A percentile compares a stretch with the other conserved stretches of the same genome.
Evolutionary conservation across 2,329 filamentous ascomycete species (phyloP).

Genomic region (Zarea fungicola): DNA sequence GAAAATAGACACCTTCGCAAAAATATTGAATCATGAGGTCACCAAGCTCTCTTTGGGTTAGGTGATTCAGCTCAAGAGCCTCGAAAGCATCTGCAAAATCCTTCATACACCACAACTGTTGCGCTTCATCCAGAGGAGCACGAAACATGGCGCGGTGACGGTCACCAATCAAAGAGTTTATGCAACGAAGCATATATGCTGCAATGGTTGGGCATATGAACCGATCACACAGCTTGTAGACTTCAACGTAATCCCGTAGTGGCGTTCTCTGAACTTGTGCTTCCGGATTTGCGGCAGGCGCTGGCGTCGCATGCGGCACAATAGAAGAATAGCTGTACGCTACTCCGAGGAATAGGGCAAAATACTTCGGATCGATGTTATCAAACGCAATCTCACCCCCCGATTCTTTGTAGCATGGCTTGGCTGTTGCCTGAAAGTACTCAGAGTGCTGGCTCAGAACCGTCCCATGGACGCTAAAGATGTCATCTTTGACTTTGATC

Average conservation of each 20-base stretch:
- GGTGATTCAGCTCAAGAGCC: constrained; percentile 22
- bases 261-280: constrained; percentile 21
- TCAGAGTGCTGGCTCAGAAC: constrained; percentile 28
- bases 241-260: constrained; percentile 29
- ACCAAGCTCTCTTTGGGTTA: constrained; percentile 20
- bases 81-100: constrained; percentile 33
- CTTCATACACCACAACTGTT: constrained; percentile 26
- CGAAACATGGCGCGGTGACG: constrained; percentile 29
- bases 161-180: constrained; percentile 25
- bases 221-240: constrained; percentile 33
- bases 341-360: constrained; percentile 30
- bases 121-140: constrained; percentile 20
- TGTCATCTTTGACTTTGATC: constrained; percentile 25
- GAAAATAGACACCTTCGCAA: constrained; percentile 26
- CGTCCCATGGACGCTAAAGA: constrained; percentile 25
- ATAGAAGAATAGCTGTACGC: constrained; percentile 31
- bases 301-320: constrained; percentile 24
- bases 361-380: constrained; percentile 28
- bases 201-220: constrained; percentile 28
- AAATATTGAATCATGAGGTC: constrained; percentile 27
- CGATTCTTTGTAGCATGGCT: constrained; percentile 24
- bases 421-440: constrained; percentile 28
- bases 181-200: constrained; percentile 25
- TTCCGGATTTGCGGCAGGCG: constrained; percentile 22
- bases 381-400: constrained; percentile 25